Evolutionary conservation across 1,284 basidiomycete species (phyloP).

Genomic region (Cystobasidium slooffiae): DNA sequence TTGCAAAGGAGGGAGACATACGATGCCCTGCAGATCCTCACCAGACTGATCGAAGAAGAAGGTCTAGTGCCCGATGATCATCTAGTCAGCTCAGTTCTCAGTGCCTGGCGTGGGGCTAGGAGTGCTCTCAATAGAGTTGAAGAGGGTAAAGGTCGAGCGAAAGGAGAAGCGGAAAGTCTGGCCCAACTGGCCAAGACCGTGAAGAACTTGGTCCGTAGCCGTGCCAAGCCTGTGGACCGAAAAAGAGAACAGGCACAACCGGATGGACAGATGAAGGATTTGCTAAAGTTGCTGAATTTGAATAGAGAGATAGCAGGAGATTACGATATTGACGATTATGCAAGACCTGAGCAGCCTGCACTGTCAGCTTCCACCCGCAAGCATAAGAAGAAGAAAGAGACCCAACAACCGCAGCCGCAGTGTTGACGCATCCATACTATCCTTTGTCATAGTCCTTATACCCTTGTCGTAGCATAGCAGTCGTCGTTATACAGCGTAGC

Average conservation of each 20-base stretch:
- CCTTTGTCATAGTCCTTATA: background rate
- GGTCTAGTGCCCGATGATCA: slow-evolving; percentile 9
- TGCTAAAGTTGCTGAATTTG: background rate
- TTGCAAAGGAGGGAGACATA: background rate
- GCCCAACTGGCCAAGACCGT: background rate
- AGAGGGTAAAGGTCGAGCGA: background rate
- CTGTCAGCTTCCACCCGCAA: background rate
- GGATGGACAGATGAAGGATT: background rate
- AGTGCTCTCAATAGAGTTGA: background rate
- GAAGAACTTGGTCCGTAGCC: background rate
- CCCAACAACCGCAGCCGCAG: background rate
- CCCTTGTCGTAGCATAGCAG: slow-evolving; percentile 13
- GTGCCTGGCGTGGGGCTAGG: background rate
- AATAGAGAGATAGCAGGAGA: slow-evolving; percentile 11
- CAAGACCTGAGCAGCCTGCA: background rate
- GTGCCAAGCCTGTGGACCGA: no score
- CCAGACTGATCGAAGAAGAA: background rate
- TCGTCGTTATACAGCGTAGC: slow-evolving; percentile 17
- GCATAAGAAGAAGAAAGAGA: background rate
- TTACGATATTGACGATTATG: background rate
- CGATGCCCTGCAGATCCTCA: background rate
- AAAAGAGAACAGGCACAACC: background rate
- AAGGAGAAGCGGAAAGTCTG: background rate
- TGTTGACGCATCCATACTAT: background rate
- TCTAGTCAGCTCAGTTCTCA: background rate